Base-by-base conservation (phyloP, 129 eudicot species). In the Cynara cardunculus region DNA sequence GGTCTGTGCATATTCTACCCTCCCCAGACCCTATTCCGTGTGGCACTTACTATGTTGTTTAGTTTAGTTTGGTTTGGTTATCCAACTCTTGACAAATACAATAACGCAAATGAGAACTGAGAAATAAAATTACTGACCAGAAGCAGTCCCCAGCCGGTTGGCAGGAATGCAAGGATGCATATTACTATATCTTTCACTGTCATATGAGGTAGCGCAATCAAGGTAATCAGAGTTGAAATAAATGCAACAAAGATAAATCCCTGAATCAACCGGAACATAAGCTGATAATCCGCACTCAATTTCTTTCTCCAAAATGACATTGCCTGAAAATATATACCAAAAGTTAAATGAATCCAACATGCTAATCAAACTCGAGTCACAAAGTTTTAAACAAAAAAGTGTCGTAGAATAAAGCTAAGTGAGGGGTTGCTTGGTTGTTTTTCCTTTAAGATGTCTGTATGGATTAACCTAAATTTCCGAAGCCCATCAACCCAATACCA, bases 101-200 rank as follows among this genome's bases (percentile, higher is more conserved):
- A n/a, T n/a, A n/a, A 5, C 34, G 1, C 25, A 71, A 19, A 19
- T 72, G 62, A 46, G 41, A 19, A 19, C 67, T 34, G 26, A 46
- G 41, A 35, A n/a, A 13, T 2, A 72, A 19, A 75, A 28, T 13
- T 61, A 28, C 92, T 89, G 34, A 93, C 98, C 94, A 83, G 75
- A 81, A 93, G 98, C 74, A 93, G 34, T 19, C 98, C 98, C 98
- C 98, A 93, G 65, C 98, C 98, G 5, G 98, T 91, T 9, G 98
- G 98, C 89, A 91, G 87, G 86, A 93, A 93, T 0, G 98, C 98
- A 16, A 93, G 92, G 73, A 93, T 87, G 89, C 94, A 91, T 74
- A 91, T 84, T 31, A 93, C 72, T 32, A 93, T 83, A 69, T 93
- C 98, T 46, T 79, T 87, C 21, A 93, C 35, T 21, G 94, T 91